phyloP scores from a whole-genome alignment of 495 filamentous ascomycete species.

The Lophiotrema nucula region DNA sequence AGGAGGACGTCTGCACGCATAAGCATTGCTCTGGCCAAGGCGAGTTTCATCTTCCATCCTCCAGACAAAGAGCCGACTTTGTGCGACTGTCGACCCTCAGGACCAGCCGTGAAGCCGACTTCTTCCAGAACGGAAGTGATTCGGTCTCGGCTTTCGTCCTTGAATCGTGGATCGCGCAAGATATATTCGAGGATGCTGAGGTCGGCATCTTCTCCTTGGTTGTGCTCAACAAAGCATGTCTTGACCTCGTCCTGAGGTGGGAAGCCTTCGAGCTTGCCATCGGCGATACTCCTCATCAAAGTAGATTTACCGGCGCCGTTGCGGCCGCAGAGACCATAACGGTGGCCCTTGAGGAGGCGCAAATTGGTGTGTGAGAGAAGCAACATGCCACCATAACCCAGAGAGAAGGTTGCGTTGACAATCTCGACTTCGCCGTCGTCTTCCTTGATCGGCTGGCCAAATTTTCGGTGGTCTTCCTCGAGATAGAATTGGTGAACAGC shows the following conservation, averaged over 20 bases:
- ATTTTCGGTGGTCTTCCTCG: conserved; percentile 82
- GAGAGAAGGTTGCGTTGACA: conserved; percentile 96
- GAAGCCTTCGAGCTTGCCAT: conserved; percentile 95
- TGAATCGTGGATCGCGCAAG: conserved; percentile 76
- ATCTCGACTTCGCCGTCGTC: conserved; percentile 89
- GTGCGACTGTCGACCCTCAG: conserved; percentile 81
- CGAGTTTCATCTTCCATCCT: conserved; percentile 99
- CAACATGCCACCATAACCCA: conserved; percentile 98
- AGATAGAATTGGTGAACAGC: conserved; percentile 69
- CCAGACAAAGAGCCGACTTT: conserved; percentile 94
- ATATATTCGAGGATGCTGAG: conserved; percentile 92
- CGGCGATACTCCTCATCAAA: conserved; percentile 93
- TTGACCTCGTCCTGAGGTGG: conserved; percentile 84
- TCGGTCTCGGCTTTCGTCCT: conserved; percentile 68
- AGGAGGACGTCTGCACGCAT: conserved; percentile 92
- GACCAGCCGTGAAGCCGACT: conserved; percentile 89
- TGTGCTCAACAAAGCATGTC: conserved; percentile 99
- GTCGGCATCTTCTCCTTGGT: conserved; percentile 94
- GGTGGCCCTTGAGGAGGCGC: conserved; percentile 88
- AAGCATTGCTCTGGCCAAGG: conserved; percentile 93
- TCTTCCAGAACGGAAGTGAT: conserved; percentile 81
- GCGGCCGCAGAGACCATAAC: conserved; percentile 93
- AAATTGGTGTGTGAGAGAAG: conserved; percentile 95
- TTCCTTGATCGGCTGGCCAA: conserved; percentile 76
- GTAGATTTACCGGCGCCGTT: conserved; percentile 99